phyloP scores from a whole-genome alignment of 345 rosid genomes.

The Psidium guajava region DNA sequence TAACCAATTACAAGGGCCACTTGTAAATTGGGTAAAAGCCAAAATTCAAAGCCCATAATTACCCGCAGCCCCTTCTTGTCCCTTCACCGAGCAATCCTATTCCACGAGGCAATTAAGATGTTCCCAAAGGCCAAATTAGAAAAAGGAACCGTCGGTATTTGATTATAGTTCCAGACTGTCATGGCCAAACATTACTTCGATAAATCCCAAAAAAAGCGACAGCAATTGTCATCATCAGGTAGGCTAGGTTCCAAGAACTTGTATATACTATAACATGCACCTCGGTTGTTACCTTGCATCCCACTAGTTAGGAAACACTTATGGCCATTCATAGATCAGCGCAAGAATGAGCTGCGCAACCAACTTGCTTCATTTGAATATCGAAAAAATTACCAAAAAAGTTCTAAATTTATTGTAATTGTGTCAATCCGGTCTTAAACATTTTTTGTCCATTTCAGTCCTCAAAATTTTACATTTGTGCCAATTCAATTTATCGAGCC shows the following conservation, averaged over 20 bases:
- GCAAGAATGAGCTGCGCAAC: not conserved
- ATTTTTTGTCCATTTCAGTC: too few relatives aligned
- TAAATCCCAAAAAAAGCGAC: not conserved
- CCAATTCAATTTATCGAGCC: too few relatives aligned
- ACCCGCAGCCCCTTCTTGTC: slow-evolving; percentile 7
- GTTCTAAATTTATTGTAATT: too few relatives aligned
- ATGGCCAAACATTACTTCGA: not conserved
- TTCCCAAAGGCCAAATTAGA: not conserved
- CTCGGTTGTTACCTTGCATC: not conserved
- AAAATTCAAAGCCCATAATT: slow-evolving; percentile 4
- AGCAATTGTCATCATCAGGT: not conserved
- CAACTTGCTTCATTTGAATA: not conserved
- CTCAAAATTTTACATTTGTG: too few relatives aligned
- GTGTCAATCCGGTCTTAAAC: too few relatives aligned
- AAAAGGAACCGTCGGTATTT: not conserved
- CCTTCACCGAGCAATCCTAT: not conserved
- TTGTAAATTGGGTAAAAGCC: not conserved
- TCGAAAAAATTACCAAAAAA: too few relatives aligned
- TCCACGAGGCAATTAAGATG: not conserved
- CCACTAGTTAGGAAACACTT: not conserved
- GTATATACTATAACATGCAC: not conserved
- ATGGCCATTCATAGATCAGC: not conserved
- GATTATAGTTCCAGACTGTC: not conserved
- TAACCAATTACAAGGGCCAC: not conserved
- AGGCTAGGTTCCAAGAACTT: not conserved